These are phyloP conservation scores for Meripilus lineatus DNA, from an alignment of 1,284 basidiomycete genomes.

Conservation along the genomic window DNA sequence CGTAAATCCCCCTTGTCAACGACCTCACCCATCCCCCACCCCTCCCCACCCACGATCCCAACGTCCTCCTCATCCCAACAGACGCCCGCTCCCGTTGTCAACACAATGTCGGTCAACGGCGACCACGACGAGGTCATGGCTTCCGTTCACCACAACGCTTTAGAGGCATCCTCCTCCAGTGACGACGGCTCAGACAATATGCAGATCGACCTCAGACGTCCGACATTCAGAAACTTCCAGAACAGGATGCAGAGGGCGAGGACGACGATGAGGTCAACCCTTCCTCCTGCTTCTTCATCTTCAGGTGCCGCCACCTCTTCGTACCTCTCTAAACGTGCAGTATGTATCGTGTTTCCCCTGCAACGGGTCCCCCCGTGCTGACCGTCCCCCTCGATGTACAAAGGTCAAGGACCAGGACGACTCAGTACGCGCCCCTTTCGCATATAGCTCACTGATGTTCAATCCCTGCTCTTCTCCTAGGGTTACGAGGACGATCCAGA, in stretches of 20 bases:
- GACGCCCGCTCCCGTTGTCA: constrained; percentile 28
- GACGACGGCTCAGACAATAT: constrained; percentile 27
- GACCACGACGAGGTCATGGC: constrained; percentile 39
- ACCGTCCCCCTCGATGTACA: constrained; percentile 15
- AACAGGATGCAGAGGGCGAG: constrained; percentile 36
- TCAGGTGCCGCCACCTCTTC: constrained; percentile 23
- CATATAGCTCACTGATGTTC: constrained; percentile 17
- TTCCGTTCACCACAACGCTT: no score
- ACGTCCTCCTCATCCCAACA: constrained; percentile 24
- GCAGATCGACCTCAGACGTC: constrained; percentile 44
- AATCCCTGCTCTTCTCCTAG: constrained; percentile 32
- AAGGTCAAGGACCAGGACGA: constrained; percentile 57
- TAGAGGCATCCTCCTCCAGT: constrained; percentile 19
- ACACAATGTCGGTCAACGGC: constrained; percentile 29
- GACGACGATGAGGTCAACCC: constrained; percentile 30
- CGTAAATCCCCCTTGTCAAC: constrained; percentile 1
- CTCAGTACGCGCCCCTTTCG: constrained; percentile 52
- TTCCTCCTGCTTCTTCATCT: constrained; percentile 19
- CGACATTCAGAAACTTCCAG: constrained; percentile 27
- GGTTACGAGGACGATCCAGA: constrained; percentile 61
- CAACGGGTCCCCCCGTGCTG: constrained; percentile 9
- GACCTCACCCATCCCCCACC: constrained; percentile 43
- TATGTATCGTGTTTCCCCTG: constrained; percentile 21
- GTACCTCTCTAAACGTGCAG: constrained; percentile 25
- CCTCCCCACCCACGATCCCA: constrained; percentile 20